These are phyloP conservation scores for Lipomyces sp. DNA, from an alignment of 805 yeast genomes.

Conservation along the genomic window DNA sequence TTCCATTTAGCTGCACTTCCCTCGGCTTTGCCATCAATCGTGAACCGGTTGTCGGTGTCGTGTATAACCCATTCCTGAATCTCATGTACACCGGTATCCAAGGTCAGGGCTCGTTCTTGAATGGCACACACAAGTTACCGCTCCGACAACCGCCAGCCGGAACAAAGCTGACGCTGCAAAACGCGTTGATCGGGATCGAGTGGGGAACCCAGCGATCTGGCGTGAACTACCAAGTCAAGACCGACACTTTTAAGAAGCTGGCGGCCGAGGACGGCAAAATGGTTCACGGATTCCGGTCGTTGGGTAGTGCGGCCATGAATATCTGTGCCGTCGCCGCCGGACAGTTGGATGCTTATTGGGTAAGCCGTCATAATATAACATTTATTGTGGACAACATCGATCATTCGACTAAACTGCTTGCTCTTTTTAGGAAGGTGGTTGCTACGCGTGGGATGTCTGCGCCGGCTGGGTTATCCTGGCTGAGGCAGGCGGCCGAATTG, in stretches of 20 bases:
- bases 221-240: constrained; percentile 55
- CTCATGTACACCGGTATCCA: constrained; percentile 59
- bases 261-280: constrained; percentile 58
- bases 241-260: constrained; percentile 54
- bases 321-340: constrained; percentile 64
- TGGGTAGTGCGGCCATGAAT: constrained; percentile 71
- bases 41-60: constrained; percentile 64
- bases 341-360: constrained; percentile 64
- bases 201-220: constrained; percentile 66
- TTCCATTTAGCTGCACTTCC: constrained; percentile 67
- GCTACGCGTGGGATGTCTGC: constrained; percentile 71
- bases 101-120: constrained; percentile 61
- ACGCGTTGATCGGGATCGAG: constrained; percentile 62
- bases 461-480: constrained; percentile 67
- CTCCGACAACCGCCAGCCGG: constrained; percentile 41
- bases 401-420: no score
- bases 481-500: constrained; percentile 64
- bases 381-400: no score
- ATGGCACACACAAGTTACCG: constrained; percentile 50
- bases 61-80: constrained; percentile 64
- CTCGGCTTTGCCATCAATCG: constrained; percentile 58
- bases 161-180: constrained; percentile 52
- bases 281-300: constrained; percentile 64
- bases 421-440: constrained; percentile 63
- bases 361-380: constrained; percentile 10